Conservation (phyloP, 176 grass and related monocot genomes). For the Eleusine indica region DNA sequence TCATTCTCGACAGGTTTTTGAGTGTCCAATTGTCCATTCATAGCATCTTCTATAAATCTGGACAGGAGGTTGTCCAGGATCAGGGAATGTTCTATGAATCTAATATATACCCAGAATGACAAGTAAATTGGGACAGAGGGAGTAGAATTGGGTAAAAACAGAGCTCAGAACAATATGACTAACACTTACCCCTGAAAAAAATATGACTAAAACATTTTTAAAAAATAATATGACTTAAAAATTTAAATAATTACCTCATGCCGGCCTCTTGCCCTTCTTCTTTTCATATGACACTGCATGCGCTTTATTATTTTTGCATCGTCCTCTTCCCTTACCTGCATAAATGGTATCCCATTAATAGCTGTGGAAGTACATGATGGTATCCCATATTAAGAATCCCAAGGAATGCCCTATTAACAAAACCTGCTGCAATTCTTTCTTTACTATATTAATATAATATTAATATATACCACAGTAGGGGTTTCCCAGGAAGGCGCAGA, state of each 20-base stretch:
- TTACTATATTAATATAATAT: too few species aligned
- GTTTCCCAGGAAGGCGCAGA: too few species aligned
- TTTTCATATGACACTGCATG: slow-evolving; percentile 65
- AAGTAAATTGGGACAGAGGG: too few species aligned
- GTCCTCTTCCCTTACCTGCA: slow-evolving; percentile 89
- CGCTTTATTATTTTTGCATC: slow-evolving; percentile 72
- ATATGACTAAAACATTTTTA: too few species aligned
- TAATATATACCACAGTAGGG: too few species aligned
- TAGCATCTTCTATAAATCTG: too few species aligned
- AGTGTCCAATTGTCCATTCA: too few species aligned
- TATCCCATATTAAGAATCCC: background rate
- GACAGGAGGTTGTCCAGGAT: too few species aligned
- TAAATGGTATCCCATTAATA: slow-evolving; percentile 34
- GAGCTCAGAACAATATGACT: slow-evolving; percentile 13
- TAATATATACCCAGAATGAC: too few species aligned
- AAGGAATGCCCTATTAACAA: slow-evolving; percentile 1
- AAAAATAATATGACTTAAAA: slow-evolving; percentile 22
- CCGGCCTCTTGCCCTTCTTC: slow-evolving; percentile 47
- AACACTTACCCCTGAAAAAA: too few species aligned
- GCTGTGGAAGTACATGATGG: background rate
- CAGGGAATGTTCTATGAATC: too few species aligned
- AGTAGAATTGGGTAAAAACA: background rate
- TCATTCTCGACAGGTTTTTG: too few species aligned
- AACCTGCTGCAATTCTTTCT: background rate
- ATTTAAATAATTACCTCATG: slow-evolving; percentile 50